Evolutionary conservation across 176 grass and related monocot species (phyloP).

Genomic region (Eremochloa ophiuroides): DNA sequence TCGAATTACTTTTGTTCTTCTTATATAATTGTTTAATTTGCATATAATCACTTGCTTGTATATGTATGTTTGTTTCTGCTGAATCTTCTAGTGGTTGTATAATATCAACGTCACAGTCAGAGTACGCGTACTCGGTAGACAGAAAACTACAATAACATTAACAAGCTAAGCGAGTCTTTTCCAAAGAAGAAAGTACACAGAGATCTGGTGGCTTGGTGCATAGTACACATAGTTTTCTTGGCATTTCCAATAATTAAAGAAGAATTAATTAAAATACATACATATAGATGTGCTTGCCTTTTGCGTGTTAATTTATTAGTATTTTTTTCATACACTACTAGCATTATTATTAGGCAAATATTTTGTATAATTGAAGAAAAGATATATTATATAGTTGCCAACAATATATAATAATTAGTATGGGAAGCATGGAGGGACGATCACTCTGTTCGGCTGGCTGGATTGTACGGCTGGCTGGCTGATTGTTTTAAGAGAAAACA

Average conservation of each 20-base stretch:
- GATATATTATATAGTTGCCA: no score
- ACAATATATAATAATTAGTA: no score
- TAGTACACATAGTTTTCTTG: neutral
- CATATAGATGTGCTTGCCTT: neutral
- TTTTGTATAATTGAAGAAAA: neutral
- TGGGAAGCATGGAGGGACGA: neutral
- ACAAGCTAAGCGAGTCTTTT: conserved; percentile 16
- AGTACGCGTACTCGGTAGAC: neutral
- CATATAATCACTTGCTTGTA: neutral
- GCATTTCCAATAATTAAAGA: neutral
- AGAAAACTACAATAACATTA: neutral
- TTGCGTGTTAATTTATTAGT: neutral
- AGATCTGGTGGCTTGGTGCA: neutral
- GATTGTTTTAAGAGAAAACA: no score
- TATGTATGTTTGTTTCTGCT: neutral
- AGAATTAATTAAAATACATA: neutral
- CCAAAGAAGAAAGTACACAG: neutral
- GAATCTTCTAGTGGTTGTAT: neutral
- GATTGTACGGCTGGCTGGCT: no score
- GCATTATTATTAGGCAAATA: neutral
- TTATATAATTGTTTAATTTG: neutral
- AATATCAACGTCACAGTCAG: conserved; percentile 35
- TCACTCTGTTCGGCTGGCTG: no score
- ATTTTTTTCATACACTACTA: neutral
- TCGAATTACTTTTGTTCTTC: neutral